Evolutionary conservation across 805 yeast species (phyloP).

Genomic region (Saccharomycopsis guyanensis): DNA sequence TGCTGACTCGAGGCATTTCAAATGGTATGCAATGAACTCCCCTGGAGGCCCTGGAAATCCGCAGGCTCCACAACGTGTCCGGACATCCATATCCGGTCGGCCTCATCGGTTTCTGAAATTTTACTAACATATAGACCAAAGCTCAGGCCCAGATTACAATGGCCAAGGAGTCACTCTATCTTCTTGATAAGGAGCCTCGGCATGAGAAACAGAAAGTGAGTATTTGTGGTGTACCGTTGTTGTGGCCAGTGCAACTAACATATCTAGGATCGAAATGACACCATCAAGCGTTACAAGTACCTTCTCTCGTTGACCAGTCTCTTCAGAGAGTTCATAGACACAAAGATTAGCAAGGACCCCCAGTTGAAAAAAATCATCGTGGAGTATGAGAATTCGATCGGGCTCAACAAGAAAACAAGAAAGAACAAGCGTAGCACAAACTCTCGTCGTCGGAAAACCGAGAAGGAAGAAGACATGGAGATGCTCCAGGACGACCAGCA

Average conservation of each 20-base stretch:
- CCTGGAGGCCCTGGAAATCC: neutral
- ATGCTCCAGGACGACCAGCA: constrained; percentile 73
- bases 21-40: neutral
- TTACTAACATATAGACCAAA: neutral
- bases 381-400: constrained; percentile 44
- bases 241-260: constrained; percentile 5
- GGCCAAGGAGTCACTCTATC: constrained; percentile 4
- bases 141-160: neutral
- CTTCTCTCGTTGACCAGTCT: constrained; percentile 75
- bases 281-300: constrained; percentile 74
- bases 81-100: too few relatives aligned
- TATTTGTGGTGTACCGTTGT: neutral
- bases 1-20: too few relatives aligned
- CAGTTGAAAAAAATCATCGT: constrained; percentile 54
- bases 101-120: too few relatives aligned
- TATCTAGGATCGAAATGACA: constrained; percentile 46
- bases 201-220: constrained; percentile 15
- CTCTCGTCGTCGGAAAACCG: constrained; percentile 73
- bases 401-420: constrained; percentile 28
- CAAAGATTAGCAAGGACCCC: constrained; percentile 73
- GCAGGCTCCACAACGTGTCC: too few relatives aligned
- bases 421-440: constrained; percentile 16
- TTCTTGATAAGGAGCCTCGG: constrained; percentile 20
- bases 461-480: constrained; percentile 94
- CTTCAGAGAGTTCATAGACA: constrained; percentile 80